These are phyloP conservation scores for Trichoderma gracile DNA, from an alignment of 2,329 filamentous ascomycete species.

Conservation along the genomic window DNA sequence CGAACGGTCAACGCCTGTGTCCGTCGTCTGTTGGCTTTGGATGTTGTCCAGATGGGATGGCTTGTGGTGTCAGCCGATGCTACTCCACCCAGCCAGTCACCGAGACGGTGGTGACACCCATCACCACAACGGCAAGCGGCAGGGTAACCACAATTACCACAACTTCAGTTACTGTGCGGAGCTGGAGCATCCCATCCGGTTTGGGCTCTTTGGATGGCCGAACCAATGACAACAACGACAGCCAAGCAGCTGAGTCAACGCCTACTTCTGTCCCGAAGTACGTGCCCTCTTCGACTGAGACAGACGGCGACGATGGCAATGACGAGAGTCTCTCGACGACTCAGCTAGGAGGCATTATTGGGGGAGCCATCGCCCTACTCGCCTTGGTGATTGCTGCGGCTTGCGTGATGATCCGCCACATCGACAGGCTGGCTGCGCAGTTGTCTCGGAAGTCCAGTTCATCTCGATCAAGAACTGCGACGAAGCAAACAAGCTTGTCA, in stretches of 20 bases:
- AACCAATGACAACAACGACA: conserved; percentile 28
- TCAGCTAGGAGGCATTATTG: conserved; percentile 56
- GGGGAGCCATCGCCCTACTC: conserved; percentile 51
- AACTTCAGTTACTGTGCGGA: conserved; percentile 43
- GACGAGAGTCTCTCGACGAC: conserved; percentile 41
- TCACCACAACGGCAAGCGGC: conserved; percentile 49
- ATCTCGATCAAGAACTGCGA: conserved; percentile 27
- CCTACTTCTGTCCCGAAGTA: conserved; percentile 49
- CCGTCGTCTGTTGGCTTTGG: conserved; percentile 53
- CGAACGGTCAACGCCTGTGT: conserved; percentile 49
- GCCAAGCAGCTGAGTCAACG: conserved; percentile 44
- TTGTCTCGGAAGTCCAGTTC: conserved; percentile 38
- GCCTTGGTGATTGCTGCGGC: conserved; percentile 49
- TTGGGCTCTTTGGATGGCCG: conserved; percentile 32
- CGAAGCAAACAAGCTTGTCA: conserved; percentile 3
- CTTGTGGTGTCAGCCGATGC: conserved; percentile 51
- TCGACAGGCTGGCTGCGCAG: conserved; percentile 49
- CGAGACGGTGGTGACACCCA: conserved; percentile 44
- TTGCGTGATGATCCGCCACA: conserved; percentile 51
- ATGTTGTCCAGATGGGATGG: conserved; percentile 54
- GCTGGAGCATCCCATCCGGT: conserved; percentile 41
- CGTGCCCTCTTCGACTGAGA: conserved; percentile 29
- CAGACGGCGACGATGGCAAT: conserved; percentile 31
- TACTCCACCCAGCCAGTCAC: conserved; percentile 51
- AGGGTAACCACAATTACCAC: conserved; percentile 44